Percentiles rank a stretch among this genome's conserved stretches.
These are phyloP conservation scores for Aurantiochytrium sp. DNA, from an alignment of 108 stramenopile species.

Conservation along the genomic window DNA sequence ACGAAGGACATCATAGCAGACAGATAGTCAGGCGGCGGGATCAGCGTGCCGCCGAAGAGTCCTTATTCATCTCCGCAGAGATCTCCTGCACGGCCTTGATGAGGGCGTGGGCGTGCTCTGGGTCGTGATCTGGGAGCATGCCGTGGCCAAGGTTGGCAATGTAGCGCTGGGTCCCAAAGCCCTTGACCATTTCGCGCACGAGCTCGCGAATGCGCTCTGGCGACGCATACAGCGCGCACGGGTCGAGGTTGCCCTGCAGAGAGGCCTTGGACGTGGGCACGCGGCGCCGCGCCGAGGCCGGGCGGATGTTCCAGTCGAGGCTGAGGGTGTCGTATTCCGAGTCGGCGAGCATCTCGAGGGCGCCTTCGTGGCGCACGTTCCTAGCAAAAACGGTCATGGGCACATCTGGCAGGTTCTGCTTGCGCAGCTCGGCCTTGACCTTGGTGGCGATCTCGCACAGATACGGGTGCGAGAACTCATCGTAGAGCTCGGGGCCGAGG, in stretches of 20 bases:
- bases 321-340: slow-evolving; percentile 74
- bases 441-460: slow-evolving; percentile 45
- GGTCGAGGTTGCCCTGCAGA: slow-evolving; percentile 39
- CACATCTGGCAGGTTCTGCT: slow-evolving; percentile 66
- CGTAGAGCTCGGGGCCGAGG: slow-evolving; percentile 73
- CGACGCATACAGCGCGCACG: background rate
- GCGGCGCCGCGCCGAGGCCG: background rate
- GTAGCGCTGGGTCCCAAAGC: slow-evolving; percentile 14
- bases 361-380: slow-evolving; percentile 72
- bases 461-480: slow-evolving; percentile 86
- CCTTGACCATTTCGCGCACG: background rate
- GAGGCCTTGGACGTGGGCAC: background rate
- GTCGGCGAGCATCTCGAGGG: slow-evolving; percentile 72
- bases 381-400: slow-evolving; percentile 97
- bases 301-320: slow-evolving; percentile 78
- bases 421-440: background rate
- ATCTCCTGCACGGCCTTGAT: slow-evolving; percentile 34
- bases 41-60: no score
- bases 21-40: no score
- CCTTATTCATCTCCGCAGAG: slow-evolving; percentile 5
- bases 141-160: slow-evolving; percentile 35
- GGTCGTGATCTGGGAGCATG: slow-evolving; percentile 29
- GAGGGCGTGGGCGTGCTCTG: slow-evolving; percentile 23
- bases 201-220: background rate
- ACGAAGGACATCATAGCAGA: no score